These are phyloP conservation scores for Tolypocladium sp. DNA, from an alignment of 2,329 filamentous ascomycete genomes.

Conservation along the genomic window DNA sequence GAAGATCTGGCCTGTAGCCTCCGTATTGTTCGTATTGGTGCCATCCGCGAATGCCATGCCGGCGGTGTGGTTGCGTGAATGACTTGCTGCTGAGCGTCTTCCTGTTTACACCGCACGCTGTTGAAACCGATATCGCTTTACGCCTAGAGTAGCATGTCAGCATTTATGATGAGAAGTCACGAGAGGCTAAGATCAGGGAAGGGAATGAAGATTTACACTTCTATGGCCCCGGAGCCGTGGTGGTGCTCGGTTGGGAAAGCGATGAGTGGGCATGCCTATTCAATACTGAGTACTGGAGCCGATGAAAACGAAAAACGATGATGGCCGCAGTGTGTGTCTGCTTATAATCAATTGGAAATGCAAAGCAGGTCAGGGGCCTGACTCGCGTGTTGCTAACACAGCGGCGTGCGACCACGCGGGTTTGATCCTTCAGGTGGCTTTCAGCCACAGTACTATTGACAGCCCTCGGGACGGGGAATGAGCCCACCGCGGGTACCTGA, in stretches of 20 bases:
- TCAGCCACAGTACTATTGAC: not conserved
- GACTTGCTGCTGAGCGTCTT: not conserved
- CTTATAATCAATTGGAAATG: not conserved
- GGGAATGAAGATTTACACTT: not conserved
- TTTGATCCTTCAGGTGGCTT: not conserved
- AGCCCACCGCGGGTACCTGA: not conserved
- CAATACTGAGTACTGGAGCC: not conserved
- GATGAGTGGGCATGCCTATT: not conserved
- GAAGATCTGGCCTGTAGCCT: not conserved
- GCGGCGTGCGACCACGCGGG: not conserved
- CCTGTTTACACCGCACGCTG: not conserved
- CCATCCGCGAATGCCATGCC: not conserved
- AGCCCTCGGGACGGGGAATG: not conserved
- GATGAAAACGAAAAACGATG: not conserved
- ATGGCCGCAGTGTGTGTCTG: not conserved
- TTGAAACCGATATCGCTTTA: not conserved
- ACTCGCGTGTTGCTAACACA: not conserved
- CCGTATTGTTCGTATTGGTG: not conserved
- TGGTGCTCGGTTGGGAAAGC: not conserved
- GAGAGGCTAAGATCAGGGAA: not conserved
- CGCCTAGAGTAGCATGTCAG: not conserved
- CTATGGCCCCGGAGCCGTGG: not conserved
- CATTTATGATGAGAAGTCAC: not conserved
- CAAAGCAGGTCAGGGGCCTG: not conserved
- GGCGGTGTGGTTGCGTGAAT: not conserved